Evolutionary conservation across 2,329 filamentous ascomycete species (phyloP).

Genomic region (Aspergillus sp.): DNA sequence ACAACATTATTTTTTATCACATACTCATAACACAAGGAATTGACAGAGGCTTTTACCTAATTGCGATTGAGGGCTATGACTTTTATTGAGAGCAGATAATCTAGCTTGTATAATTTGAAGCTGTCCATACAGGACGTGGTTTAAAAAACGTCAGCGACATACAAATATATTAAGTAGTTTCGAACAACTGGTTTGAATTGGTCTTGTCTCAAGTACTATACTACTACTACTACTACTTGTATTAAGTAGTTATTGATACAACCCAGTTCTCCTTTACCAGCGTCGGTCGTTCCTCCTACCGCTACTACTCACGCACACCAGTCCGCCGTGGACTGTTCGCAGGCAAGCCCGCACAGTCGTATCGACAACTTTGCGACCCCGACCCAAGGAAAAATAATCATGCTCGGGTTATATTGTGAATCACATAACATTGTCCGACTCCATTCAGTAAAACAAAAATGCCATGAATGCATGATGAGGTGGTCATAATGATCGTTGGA

Average conservation of each 20-base stretch:
- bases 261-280: constrained; percentile 8
- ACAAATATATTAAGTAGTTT: neutral
- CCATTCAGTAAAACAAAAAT: constrained; percentile 30
- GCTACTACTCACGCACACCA: neutral
- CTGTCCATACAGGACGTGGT: neutral
- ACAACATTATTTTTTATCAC: neutral
- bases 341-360: constrained; percentile 10
- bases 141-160: neutral
- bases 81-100: neutral
- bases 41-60: neutral
- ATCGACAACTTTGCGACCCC: constrained; percentile 13
- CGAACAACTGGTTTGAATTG: constrained; percentile 13
- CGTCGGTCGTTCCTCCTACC: constrained; percentile 3
- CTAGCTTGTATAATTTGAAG: too few relatives aligned
- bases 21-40: neutral
- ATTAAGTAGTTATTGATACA: constrained; percentile 11
- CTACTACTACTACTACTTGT: constrained; percentile 2
- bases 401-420: constrained; percentile 19
- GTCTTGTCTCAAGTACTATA: constrained; percentile 11
- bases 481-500: constrained; percentile 41
- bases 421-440: constrained; percentile 24
- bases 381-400: constrained; percentile 15
- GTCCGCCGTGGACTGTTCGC: neutral
- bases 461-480: constrained; percentile 38
- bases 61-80: neutral